Evolutionary conservation across 495 filamentous ascomycete genomes (phyloP), one percentile per base, ranked within the genome.

Genomic region (Bacidia gigantensis): DNA sequence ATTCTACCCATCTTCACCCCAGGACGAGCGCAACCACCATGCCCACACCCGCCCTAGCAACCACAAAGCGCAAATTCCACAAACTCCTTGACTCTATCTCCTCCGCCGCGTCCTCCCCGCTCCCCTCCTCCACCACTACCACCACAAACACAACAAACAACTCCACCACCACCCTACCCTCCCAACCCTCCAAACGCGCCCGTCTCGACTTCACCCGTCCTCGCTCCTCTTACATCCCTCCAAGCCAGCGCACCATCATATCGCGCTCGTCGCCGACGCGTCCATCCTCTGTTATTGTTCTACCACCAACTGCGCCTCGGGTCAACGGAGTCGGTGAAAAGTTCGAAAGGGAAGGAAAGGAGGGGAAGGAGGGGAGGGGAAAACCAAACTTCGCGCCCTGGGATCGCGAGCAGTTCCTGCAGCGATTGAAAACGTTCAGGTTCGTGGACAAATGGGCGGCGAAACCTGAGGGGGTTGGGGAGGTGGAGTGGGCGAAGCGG

Each of bases 401-500:
- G 77, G 86, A 90, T 63, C 84, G 89, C 47, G 80, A 80, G 25
- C 78, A 81, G 54, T 90, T 98, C 56, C 75, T 97, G 2, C 77
- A 79, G 55, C 73, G 92, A 20, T 69, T 98, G 42, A 83, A 82
- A 56, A 92, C 89, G 1, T 98, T 92, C 58, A 80, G 88, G 49
- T 86, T 88, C 55, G 80, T 96, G 41, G 89, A 87, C 53, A 78
- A 84, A 61, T 98, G 92, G 92, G 82, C 72, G 50, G 67, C 26
- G 66, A 97, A 85, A 69, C 87, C 92, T 2, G 72, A 35, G 29
- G 67, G 70, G 32, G 82, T 97, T 56, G 89, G 80, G 61, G 92
- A 97, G 67, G 84, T 96, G 3, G 81, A 86, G 65, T 98, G 93
- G 93, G 89, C 90, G 5, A 95, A 89, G 71, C 74, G 84, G 26